Conservation (phyloP, 2,329 filamentous ascomycete genomes). For the Beauveria sp. region DNA sequence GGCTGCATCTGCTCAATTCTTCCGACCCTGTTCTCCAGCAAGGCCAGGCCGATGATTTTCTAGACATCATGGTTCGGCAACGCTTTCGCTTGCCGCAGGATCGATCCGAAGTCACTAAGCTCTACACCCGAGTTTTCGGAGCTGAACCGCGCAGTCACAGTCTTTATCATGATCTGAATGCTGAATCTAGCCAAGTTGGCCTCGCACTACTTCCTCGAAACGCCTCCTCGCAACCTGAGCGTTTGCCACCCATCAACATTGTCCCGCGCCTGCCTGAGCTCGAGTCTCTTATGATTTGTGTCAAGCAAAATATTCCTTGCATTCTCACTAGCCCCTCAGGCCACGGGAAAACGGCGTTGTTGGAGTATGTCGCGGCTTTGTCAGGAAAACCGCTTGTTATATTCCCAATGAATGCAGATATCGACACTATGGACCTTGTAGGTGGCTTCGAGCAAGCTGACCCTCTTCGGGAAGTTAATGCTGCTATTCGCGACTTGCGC, state of each 20-base stretch:
- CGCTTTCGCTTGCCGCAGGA: conserved; percentile 73
- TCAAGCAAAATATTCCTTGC: conserved; percentile 80
- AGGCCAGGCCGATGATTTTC: conserved; percentile 61
- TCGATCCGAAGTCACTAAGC: conserved; percentile 51
- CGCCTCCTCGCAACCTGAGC: conserved; percentile 40
- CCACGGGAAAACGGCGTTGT: conserved; percentile 74
- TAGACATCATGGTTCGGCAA: conserved; percentile 76
- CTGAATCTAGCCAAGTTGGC: conserved; percentile 67
- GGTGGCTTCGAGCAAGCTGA: conserved; percentile 96
- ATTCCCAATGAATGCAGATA: conserved; percentile 87
- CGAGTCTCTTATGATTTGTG: conserved; percentile 80
- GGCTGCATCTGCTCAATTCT: conserved; percentile 59
- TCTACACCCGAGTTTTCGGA: conserved; percentile 62
- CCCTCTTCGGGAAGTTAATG: conserved; percentile 62
- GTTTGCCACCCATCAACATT: conserved; percentile 42
- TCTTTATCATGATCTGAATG: conserved; percentile 64
- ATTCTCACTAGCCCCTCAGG: conserved; percentile 82
- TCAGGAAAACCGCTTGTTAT: conserved; percentile 70
- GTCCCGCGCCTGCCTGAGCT: conserved; percentile 59
- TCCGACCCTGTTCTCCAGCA: conserved; percentile 53
- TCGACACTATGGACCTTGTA: conserved; percentile 94
- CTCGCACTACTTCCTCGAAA: conserved; percentile 63
- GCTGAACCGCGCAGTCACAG: conserved; percentile 47
- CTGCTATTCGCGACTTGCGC: conserved; percentile 41
- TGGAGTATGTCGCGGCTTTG: conserved; percentile 73